These are phyloP conservation scores for Talaromyces sp. DNA, from an alignment of 2,329 filamentous ascomycete genomes.

Conservation along the genomic window DNA sequence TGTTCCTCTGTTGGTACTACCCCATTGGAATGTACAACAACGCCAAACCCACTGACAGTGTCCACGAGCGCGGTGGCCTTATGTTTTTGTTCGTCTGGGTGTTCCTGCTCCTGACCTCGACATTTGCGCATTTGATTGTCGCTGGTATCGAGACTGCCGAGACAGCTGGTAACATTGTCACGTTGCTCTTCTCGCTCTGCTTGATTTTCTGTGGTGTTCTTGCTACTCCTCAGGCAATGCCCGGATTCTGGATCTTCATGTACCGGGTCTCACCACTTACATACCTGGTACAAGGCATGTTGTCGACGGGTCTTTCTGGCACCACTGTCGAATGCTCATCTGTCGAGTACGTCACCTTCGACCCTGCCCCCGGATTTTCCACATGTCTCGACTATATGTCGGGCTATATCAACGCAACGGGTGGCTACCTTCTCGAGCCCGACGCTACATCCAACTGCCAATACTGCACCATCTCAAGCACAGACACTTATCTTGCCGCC, in stretches of 20 bases:
- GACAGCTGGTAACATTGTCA: constrained; percentile 64
- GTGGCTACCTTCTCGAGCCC: constrained; percentile 56
- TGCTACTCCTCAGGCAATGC: constrained; percentile 57
- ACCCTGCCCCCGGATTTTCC: constrained; percentile 55
- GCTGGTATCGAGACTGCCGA: constrained; percentile 67
- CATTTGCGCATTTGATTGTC: constrained; percentile 73
- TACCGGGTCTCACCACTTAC: constrained; percentile 67
- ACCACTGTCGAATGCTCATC: constrained; percentile 33
- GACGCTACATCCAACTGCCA: constrained; percentile 59
- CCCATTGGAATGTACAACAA: constrained; percentile 53
- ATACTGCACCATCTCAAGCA: constrained; percentile 42
- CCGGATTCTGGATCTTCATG: constrained; percentile 77
- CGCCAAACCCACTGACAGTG: constrained; percentile 38
- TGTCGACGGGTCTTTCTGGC: constrained; percentile 36
- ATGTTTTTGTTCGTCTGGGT: constrained; percentile 65
- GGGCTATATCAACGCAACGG: constrained; percentile 52
- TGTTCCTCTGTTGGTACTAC: constrained; percentile 69
- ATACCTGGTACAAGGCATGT: constrained; percentile 52
- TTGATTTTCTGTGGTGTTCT: constrained; percentile 65
- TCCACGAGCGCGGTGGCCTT: constrained; percentile 59
- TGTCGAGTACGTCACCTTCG: constrained; percentile 36
- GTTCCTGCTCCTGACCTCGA: constrained; percentile 69
- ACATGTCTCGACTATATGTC: constrained; percentile 65
- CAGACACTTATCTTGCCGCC: constrained; percentile 53
- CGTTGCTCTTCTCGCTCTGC: constrained; percentile 59